These are phyloP conservation scores for Fusarium sp. DNA, from an alignment of 2,329 filamentous ascomycete species.

Conservation along the genomic window DNA sequence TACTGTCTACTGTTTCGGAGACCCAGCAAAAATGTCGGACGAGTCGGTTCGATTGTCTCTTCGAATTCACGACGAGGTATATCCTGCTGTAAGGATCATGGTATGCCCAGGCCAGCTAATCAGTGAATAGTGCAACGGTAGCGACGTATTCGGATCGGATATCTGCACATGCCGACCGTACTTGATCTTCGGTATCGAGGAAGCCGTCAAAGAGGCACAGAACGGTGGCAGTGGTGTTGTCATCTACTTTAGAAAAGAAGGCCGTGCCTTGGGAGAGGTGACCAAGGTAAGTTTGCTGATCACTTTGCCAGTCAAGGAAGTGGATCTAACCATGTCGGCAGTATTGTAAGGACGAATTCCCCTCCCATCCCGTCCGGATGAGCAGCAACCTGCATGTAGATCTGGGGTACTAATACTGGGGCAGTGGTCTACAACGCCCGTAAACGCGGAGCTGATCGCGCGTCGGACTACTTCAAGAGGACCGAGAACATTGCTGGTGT, in stretches of 20 bases:
- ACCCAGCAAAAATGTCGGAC: constrained; percentile 93
- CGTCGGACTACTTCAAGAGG: constrained; percentile 93
- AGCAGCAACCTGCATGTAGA: constrained; percentile 11
- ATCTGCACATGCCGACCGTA: constrained; percentile 98
- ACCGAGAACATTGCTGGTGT: constrained; percentile 99
- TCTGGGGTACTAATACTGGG: constrained; percentile 35
- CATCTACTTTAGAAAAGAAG: constrained; percentile 99
- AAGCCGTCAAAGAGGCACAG: constrained; percentile 97
- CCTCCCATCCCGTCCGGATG: neutral
- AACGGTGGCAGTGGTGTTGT: constrained; percentile 93
- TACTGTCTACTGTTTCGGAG: constrained; percentile 97
- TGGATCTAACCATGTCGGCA: constrained; percentile 33
- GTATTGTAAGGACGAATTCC: constrained; percentile 39
- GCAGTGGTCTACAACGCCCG: constrained; percentile 79
- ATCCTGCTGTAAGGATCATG: neutral
- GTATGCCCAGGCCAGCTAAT: constrained; percentile 12
- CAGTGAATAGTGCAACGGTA: constrained; percentile 80
- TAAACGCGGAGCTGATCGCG: constrained; percentile 81
- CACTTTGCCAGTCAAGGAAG: neutral
- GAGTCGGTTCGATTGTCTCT: constrained; percentile 83
- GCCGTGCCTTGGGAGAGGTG: constrained; percentile 92
- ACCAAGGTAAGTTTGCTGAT: constrained; percentile 76
- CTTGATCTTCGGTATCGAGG: constrained; percentile 95
- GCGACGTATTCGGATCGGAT: constrained; percentile 96
- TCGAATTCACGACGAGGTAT: constrained; percentile 78